These are phyloP conservation scores for Pezicula rhizophila DNA, from an alignment of 2,329 filamentous ascomycete species.

Conservation along the genomic window DNA sequence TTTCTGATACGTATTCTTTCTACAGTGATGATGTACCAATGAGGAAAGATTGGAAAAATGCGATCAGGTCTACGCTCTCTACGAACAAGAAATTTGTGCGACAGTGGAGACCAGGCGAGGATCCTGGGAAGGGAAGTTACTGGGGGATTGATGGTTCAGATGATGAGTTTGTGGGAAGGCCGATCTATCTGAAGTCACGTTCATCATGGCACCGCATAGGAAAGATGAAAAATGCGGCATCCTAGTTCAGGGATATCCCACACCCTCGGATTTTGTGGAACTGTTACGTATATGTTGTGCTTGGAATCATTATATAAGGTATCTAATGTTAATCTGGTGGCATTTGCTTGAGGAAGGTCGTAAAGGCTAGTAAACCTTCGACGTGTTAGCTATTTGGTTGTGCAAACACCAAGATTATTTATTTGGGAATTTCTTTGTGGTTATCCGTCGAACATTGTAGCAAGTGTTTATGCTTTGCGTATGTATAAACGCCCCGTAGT, in stretches of 20 bases:
- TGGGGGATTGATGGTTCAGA: neutral
- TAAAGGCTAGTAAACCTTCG: too few species aligned
- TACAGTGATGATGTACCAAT: neutral
- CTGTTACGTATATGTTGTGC: too few species aligned
- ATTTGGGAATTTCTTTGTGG: too few species aligned
- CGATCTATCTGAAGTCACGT: neutral
- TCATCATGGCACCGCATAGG: neutral
- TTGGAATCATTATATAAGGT: too few species aligned
- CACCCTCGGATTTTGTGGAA: too few species aligned
- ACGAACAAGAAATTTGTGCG: conserved; percentile 1
- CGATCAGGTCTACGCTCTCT: neutral
- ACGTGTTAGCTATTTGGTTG: too few species aligned
- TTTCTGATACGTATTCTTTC: conserved; percentile 1
- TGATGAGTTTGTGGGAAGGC: neutral
- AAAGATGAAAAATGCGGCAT: neutral
- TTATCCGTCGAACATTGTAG: too few species aligned
- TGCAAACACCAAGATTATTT: too few species aligned
- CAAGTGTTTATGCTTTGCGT: too few species aligned
- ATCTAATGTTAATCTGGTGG: too few species aligned
- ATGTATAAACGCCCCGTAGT: too few species aligned
- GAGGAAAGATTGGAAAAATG: conserved; percentile 1
- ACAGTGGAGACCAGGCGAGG: neutral
- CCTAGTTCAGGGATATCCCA: neutral
- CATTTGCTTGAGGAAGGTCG: too few species aligned
- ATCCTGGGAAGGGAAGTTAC: neutral